These are phyloP conservation scores for Opeltia flavorubescens DNA, from an alignment of 495 filamentous ascomycete genomes.

Conservation along the genomic window DNA sequence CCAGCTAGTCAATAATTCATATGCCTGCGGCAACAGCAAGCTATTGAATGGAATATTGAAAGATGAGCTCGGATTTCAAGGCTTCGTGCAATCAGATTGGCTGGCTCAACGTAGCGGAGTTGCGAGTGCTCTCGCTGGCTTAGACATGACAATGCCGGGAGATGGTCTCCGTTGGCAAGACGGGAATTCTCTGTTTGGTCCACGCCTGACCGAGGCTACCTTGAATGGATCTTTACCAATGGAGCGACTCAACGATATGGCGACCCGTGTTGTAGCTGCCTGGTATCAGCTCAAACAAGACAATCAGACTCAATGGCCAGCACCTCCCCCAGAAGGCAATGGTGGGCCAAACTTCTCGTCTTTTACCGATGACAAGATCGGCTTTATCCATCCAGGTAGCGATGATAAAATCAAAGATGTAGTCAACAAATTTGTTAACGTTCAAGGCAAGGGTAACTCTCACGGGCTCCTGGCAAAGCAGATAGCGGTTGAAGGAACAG, in stretches of 20 bases:
- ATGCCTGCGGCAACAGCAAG: conserved; percentile 86
- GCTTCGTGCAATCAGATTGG: conserved; percentile 91
- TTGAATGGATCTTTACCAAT: conserved; percentile 76
- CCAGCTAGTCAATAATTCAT: conserved; percentile 82
- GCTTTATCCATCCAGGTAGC: conserved; percentile 50
- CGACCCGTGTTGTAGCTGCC: conserved; percentile 72
- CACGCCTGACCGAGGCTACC: conserved; percentile 58
- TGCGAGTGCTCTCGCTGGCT: conserved; percentile 60
- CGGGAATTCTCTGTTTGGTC: conserved; percentile 69
- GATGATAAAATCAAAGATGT: conserved; percentile 39
- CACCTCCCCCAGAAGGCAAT: conserved; percentile 39
- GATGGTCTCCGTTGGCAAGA: conserved; percentile 68
- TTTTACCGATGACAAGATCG: conserved; percentile 63
- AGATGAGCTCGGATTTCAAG: conserved; percentile 89
- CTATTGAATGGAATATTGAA: conserved; percentile 85
- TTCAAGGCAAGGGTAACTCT: conserved; percentile 43
- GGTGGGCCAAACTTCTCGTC: conserved; percentile 82
- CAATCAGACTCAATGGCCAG: conserved; percentile 42
- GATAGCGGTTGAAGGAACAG: conserved; percentile 72
- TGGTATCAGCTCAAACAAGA: conserved; percentile 91
- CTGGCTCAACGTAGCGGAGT: conserved; percentile 77
- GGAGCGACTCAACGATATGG: conserved; percentile 85
- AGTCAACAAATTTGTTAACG: conserved; percentile 69
- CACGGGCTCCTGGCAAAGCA: conserved; percentile 56
- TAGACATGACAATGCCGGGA: conserved; percentile 95